phyloP scores from a whole-genome alignment of 352 stramenopile species.

The Phytophthora lateralis region DNA sequence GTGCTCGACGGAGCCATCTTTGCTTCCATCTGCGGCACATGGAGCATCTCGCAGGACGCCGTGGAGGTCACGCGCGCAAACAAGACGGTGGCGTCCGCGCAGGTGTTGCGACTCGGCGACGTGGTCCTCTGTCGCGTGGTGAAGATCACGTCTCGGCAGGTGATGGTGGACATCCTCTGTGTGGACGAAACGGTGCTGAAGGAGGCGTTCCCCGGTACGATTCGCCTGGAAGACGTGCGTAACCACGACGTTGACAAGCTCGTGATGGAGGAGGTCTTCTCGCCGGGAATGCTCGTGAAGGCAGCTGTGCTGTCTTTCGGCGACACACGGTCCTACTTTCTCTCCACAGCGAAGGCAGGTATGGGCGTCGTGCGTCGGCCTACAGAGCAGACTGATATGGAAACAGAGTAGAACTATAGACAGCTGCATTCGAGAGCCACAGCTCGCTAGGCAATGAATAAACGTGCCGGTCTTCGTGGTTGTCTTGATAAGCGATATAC shows the following conservation, averaged over 20 bases:
- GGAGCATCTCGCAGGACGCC: conserved; percentile 40
- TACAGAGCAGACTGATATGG: conserved; percentile 47
- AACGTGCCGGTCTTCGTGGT: conserved; percentile 6
- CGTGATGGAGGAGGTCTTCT: conserved; percentile 79
- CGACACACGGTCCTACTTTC: conserved; percentile 85
- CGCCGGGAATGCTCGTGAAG: conserved; percentile 72
- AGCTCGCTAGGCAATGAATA: conserved; percentile 19
- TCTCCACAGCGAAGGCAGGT: conserved; percentile 75
- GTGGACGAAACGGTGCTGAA: conserved; percentile 75
- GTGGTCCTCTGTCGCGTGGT: conserved; percentile 65
- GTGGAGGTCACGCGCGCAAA: conserved; percentile 54
- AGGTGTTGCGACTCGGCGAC: conserved; percentile 75
- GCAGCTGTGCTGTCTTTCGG: conserved; percentile 84
- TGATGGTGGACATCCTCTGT: conserved; percentile 81
- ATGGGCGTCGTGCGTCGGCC: conserved; percentile 63
- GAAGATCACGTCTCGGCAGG: conserved; percentile 75
- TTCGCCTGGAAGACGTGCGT: conserved; percentile 82
- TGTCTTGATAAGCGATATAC: conserved; percentile 7
- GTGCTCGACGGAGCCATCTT: conserved; percentile 67
- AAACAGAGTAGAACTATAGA: conserved; percentile 48
- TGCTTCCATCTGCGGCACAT: conserved; percentile 67
- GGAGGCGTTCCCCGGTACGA: conserved; percentile 79
- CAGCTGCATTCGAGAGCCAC: conserved; percentile 7
- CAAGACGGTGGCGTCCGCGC: conserved; percentile 67
- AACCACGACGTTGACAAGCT: conserved; percentile 84